A percentile compares a stretch with the other conserved stretches of the same genome.
Conservation (phyloP, 1,284 basidiomycete species). For the Mycosarcoma maydis region DNA sequence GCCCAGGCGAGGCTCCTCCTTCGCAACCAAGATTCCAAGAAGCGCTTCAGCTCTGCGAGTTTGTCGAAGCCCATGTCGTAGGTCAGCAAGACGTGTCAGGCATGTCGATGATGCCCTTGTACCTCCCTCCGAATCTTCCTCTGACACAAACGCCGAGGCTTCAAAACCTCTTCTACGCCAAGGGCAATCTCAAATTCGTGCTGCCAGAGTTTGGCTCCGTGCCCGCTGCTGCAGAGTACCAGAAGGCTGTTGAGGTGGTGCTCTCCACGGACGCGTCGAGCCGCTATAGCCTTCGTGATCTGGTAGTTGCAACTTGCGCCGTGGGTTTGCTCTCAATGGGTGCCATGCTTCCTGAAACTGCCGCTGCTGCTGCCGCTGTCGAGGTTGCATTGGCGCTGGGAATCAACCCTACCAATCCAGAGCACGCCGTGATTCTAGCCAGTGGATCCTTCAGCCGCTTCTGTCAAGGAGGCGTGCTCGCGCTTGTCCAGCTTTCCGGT, state of each 20-base stretch:
- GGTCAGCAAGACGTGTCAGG: slow-evolving; percentile 21
- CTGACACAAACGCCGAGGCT: slow-evolving; percentile 68
- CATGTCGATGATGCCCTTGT: slow-evolving; percentile 26
- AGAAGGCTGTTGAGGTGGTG: slow-evolving; percentile 66
- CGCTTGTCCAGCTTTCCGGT: slow-evolving; percentile 54
- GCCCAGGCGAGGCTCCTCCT: slow-evolving; percentile 1
- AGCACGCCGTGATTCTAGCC: slow-evolving; percentile 36
- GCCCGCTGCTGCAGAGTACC: slow-evolving; percentile 67
- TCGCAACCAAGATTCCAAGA: slow-evolving; percentile 63
- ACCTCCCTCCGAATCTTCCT: slow-evolving; percentile 59
- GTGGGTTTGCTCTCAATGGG: slow-evolving; percentile 59
- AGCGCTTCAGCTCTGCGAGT: slow-evolving; percentile 68
- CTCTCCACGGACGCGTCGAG: slow-evolving; percentile 44
- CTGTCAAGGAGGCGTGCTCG: slow-evolving; percentile 56
- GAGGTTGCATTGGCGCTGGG: slow-evolving; percentile 54
- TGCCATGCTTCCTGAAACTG: slow-evolving; percentile 49
- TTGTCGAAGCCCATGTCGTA: slow-evolving; percentile 54
- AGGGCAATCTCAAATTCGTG: slow-evolving; percentile 68
- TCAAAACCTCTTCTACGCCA: slow-evolving; percentile 70
- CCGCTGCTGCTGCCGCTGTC: slow-evolving; percentile 38
- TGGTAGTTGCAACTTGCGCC: slow-evolving; percentile 59
- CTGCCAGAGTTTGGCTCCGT: slow-evolving; percentile 48
- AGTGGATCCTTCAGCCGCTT: slow-evolving; percentile 49
- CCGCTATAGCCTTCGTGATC: slow-evolving; percentile 51
- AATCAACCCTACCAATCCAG: slow-evolving; percentile 46